These are phyloP conservation scores for Claviceps africana DNA, from an alignment of 2,329 filamentous ascomycete genomes.

Conservation along the genomic window DNA sequence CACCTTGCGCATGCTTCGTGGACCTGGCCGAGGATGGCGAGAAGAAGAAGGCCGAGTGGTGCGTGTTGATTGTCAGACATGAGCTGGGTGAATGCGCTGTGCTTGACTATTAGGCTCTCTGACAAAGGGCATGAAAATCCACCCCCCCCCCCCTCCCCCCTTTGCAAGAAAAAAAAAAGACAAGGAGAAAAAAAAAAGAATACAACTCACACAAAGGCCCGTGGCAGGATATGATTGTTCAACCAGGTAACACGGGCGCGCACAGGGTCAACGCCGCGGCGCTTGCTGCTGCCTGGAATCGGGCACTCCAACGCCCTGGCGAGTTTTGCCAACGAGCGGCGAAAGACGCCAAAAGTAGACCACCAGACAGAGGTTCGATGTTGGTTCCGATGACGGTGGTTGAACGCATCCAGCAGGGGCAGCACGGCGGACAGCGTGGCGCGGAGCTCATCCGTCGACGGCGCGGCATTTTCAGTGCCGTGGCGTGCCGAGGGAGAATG, in stretches of 20 bases:
- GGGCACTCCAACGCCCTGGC: conserved; percentile 10
- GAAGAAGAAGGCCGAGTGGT: conserved; percentile 52
- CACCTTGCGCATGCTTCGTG: conserved; percentile 28
- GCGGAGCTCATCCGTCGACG: conserved; percentile 8
- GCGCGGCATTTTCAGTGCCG: conserved; percentile 1
- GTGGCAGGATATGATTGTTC: conserved; percentile 17
- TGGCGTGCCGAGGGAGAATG: background rate
- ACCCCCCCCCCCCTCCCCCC: no score
- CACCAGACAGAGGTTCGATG: conserved; percentile 76
- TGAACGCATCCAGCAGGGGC: conserved; percentile 55
- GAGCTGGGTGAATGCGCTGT: conserved; percentile 54
- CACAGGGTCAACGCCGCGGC: conserved; percentile 5
- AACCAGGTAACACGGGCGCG: conserved; percentile 16
- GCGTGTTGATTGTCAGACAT: conserved; percentile 61
- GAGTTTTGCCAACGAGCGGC: conserved; percentile 49
- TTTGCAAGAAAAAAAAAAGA: no score
- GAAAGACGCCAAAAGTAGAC: conserved; percentile 54
- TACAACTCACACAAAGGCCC: conserved; percentile 22
- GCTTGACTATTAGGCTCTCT: no score
- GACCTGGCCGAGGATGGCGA: conserved; percentile 49
- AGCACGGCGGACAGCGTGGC: conserved; percentile 24
- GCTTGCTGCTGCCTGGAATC: background rate
- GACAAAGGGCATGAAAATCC: no score
- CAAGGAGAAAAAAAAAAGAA: no score
- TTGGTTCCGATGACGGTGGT: conserved; percentile 83